These are phyloP conservation scores for Tardiomyces depauwii DNA, from an alignment of 1,139 yeast genomes.

Conservation along the genomic window DNA sequence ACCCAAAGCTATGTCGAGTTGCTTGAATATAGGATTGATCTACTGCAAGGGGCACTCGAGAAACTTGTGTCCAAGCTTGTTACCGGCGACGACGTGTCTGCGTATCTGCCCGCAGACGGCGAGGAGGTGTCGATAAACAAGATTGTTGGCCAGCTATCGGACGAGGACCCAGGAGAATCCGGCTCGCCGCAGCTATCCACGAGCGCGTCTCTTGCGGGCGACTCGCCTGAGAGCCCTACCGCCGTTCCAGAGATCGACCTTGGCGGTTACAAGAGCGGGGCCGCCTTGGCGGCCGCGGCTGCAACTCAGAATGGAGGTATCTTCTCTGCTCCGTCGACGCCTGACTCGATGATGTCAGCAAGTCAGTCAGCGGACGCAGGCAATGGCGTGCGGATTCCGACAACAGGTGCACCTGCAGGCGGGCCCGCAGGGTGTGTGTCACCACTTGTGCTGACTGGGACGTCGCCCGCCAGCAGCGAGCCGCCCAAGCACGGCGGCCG, in stretches of 20 bases:
- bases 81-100: constrained; percentile 17
- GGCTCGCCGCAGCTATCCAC: constrained; percentile 1
- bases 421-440: constrained; percentile 4
- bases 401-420: constrained; percentile 1
- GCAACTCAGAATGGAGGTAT: neutral
- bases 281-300: constrained; percentile 16
- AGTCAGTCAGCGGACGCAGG: neutral
- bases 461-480: neutral
- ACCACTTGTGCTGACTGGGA: constrained; percentile 7
- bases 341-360: neutral
- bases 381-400: constrained; percentile 7
- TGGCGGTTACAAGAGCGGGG: constrained; percentile 12
- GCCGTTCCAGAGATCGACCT: constrained; percentile 6
- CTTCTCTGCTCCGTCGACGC: neutral
- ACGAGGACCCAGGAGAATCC: constrained; percentile 2
- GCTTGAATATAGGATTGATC: constrained; percentile 53
- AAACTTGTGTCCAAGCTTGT: constrained; percentile 30
- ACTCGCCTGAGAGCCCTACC: neutral
- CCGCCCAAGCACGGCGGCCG: neutral
- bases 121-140: constrained; percentile 5
- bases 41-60: constrained; percentile 45
- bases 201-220: neutral
- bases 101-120: constrained; percentile 11
- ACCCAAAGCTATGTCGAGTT: constrained; percentile 62
- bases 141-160: constrained; percentile 1